phyloP scores from a whole-genome alignment of 768 basidiomycete species.

The Boletellus ananas region DNA sequence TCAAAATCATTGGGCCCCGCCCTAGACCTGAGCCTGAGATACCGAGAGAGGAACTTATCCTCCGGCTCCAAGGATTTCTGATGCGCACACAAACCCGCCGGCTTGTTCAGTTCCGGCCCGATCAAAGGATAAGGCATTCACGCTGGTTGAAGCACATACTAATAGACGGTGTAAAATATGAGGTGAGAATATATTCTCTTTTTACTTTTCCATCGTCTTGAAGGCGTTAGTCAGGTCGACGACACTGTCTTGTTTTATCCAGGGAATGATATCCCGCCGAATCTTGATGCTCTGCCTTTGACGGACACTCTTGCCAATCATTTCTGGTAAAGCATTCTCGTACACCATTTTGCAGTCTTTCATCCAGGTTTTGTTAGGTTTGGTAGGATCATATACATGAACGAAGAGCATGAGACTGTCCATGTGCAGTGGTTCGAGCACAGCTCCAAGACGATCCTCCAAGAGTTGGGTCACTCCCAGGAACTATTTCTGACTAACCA shows the following conservation, averaged over 20 bases:
- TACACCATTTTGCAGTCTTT: neutral
- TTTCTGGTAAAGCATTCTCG: slow-evolving; percentile 51
- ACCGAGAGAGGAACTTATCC: slow-evolving; percentile 8
- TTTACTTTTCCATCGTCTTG: neutral
- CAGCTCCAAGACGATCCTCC: slow-evolving; percentile 55
- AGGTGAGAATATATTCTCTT: slow-evolving; percentile 29
- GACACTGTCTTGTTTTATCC: slow-evolving; percentile 56
- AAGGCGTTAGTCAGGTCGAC: slow-evolving; percentile 45
- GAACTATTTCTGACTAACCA: slow-evolving; percentile 61
- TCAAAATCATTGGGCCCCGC: slow-evolving; percentile 51
- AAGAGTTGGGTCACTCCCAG: slow-evolving; percentile 56
- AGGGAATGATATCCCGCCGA: slow-evolving; percentile 35
- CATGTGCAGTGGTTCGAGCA: slow-evolving; percentile 80
- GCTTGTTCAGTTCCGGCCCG: slow-evolving; percentile 17
- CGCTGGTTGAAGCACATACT: slow-evolving; percentile 37
- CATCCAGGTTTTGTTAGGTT: slow-evolving; percentile 47
- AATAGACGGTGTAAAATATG: slow-evolving; percentile 43
- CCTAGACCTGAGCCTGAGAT: slow-evolving; percentile 19
- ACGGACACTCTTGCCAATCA: slow-evolving; percentile 48
- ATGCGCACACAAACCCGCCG: slow-evolving; percentile 13
- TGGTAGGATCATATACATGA: slow-evolving; percentile 55
- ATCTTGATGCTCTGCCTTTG: slow-evolving; percentile 32
- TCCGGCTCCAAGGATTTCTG: slow-evolving; percentile 23
- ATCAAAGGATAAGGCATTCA: slow-evolving; percentile 35
- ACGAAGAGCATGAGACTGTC: slow-evolving; percentile 37